These are phyloP conservation scores for Fusarium sp. DNA, from an alignment of 2,329 filamentous ascomycete species.

Conservation along the genomic window DNA sequence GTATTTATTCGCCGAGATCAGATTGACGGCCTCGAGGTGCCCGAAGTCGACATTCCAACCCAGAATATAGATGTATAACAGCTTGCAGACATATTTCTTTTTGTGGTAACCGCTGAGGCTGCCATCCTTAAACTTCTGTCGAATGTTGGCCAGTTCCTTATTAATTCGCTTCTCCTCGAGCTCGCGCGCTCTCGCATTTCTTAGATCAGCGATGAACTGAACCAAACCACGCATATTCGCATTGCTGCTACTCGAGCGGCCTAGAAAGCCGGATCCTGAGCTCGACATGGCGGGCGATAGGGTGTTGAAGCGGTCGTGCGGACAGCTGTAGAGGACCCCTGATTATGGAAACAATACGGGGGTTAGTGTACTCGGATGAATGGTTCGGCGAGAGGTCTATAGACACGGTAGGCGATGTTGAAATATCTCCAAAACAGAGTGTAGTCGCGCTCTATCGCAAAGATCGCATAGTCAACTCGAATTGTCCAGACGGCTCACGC, in stretches of 20 bases:
- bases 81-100: conserved; percentile 99
- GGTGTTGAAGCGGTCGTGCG: conserved; percentile 20
- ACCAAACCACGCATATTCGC: conserved; percentile 86
- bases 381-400: conserved; percentile 19
- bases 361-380: conserved; percentile 22
- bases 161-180: conserved; percentile 99
- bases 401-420: conserved; percentile 14
- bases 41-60: conserved; percentile 99
- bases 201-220: conserved; percentile 96
- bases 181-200: conserved; percentile 94
- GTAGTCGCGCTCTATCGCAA: conserved; percentile 43
- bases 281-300: conserved; percentile 62
- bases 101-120: conserved; percentile 96
- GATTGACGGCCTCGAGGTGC: conserved; percentile 96
- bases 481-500: conserved; percentile 44
- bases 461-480: conserved; percentile 50
- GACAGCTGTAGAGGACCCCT: conserved; percentile 43
- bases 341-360: conserved; percentile 33
- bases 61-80: conserved; percentile 98
- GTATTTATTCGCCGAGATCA: conserved; percentile 96
- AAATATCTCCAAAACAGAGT: conserved; percentile 44
- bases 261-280: conserved; percentile 70
- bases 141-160: conserved; percentile 98
- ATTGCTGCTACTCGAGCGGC: conserved; percentile 73
- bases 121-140: conserved; percentile 97